phyloP scores from a whole-genome alignment of 208 protist species.

The Wallacemonas sp. region DNA sequence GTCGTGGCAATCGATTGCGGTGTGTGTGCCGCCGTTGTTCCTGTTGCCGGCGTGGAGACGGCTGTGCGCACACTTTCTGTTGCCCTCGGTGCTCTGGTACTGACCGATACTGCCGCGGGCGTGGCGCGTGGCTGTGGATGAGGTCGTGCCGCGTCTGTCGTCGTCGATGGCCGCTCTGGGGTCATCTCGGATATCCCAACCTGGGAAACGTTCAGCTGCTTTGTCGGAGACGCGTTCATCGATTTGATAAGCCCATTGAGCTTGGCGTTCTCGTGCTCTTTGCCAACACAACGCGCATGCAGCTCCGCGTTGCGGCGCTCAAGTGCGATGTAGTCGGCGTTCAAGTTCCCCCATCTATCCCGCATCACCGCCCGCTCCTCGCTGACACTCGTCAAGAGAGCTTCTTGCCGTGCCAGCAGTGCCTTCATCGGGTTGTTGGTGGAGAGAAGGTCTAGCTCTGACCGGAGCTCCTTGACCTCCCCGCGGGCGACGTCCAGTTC shows the following conservation, averaged over 20 bases:
- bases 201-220: no score
- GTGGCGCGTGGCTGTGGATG: neutral
- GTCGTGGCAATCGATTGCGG: no score
- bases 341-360: constrained; percentile 47
- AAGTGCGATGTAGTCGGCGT: constrained; percentile 60
- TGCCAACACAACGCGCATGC: constrained; percentile 72
- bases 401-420: constrained; percentile 58
- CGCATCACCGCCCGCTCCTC: constrained; percentile 59
- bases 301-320: constrained; percentile 71
- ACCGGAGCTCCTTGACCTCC: constrained; percentile 33
- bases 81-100: neutral
- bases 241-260: constrained; percentile 36
- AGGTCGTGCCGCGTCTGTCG: neutral
- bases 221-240: constrained; percentile 15
- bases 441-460: constrained; percentile 35
- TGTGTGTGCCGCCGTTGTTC: no score
- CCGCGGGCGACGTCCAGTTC: constrained; percentile 29
- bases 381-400: constrained; percentile 45
- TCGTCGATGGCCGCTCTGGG: neutral
- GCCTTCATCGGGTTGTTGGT: constrained; percentile 50
- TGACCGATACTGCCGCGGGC: neutral
- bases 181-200: no score
- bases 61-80: no score
- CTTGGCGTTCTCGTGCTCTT: constrained; percentile 70
- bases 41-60: no score